Conservation (phyloP, 1,284 basidiomycete genomes). For the Boletus calvinii region DNA sequence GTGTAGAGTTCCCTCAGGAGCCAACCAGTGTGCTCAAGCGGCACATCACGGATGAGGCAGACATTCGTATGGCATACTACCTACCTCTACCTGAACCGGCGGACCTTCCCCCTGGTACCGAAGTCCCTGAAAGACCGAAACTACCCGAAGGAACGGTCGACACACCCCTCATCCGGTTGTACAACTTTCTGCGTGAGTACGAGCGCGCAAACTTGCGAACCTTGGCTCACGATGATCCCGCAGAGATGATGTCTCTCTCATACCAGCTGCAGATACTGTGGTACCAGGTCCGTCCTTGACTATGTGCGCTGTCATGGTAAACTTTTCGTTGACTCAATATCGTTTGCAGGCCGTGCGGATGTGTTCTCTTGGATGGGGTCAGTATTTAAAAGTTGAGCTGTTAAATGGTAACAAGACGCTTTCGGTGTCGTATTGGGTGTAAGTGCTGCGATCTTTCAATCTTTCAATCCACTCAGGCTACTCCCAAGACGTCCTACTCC, state of each 20-base stretch:
- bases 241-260: slow-evolving; percentile 82
- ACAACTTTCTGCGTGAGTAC: slow-evolving; percentile 76
- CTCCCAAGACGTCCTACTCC: slow-evolving; percentile 48
- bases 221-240: slow-evolving; percentile 3
- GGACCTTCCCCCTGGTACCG: slow-evolving; percentile 41
- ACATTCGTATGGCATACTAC: slow-evolving; percentile 63
- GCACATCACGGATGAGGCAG: slow-evolving; percentile 70
- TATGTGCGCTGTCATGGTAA: not conserved
- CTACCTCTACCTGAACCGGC: slow-evolving; percentile 46
- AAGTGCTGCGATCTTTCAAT: slow-evolving; percentile 28
- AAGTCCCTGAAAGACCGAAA: slow-evolving; percentile 50
- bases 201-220: not conserved
- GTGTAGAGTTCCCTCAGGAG: slow-evolving; percentile 64
- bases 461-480: not conserved
- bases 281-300: slow-evolving; percentile 56
- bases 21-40: slow-evolving; percentile 64
- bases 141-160: slow-evolving; percentile 63
- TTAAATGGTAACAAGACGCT: slow-evolving; percentile 62
- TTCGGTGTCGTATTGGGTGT: slow-evolving; percentile 77
- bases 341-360: slow-evolving; percentile 63
- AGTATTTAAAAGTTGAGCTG: slow-evolving; percentile 66
- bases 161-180: slow-evolving; percentile 74
- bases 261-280: slow-evolving; percentile 83
- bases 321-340: not conserved
- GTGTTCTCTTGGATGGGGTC: slow-evolving; percentile 75